Conservation (phyloP, 2,329 filamentous ascomycete species). For the Ophiostoma sp. region DNA sequence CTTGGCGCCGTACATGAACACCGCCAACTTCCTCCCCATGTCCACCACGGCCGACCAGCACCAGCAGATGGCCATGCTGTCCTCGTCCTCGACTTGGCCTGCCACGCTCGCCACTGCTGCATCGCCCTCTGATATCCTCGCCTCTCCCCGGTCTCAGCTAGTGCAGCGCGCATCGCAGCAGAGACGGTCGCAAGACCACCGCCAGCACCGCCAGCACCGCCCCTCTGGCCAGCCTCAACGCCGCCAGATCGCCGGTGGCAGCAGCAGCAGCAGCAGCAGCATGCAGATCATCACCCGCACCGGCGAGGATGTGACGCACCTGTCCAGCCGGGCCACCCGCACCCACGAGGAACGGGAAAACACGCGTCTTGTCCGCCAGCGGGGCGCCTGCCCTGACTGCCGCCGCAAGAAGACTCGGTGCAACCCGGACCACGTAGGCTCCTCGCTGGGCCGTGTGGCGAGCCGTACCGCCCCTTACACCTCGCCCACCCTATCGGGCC, state of each 20-base stretch:
- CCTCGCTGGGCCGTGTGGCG: background rate
- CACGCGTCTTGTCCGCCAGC: slow-evolving; percentile 60
- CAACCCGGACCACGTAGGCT: slow-evolving; percentile 51
- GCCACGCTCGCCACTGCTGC: background rate
- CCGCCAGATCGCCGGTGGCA: slow-evolving; percentile 8
- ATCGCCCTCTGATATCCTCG: background rate
- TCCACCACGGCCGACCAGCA: slow-evolving; percentile 24
- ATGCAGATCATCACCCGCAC: slow-evolving; percentile 64
- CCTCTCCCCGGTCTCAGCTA: slow-evolving; percentile 41
- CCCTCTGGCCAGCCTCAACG: background rate
- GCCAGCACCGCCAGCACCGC: slow-evolving; percentile 12
- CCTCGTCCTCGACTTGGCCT: slow-evolving; percentile 5
- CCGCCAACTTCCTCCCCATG: slow-evolving; percentile 10
- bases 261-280: slow-evolving; percentile 38
- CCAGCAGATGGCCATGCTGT: slow-evolving; percentile 3
- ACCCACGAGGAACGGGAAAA: slow-evolving; percentile 64
- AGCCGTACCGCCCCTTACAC: slow-evolving; percentile 24
- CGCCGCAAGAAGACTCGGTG: slow-evolving; percentile 59
- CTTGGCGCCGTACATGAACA: background rate
- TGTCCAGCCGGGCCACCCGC: slow-evolving; percentile 57
- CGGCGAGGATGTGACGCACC: slow-evolving; percentile 58
- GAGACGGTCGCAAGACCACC: background rate
- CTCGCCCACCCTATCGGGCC: slow-evolving; percentile 20
- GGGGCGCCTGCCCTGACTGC: slow-evolving; percentile 62
- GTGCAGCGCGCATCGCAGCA: slow-evolving; percentile 9